Percentiles rank a stretch among this genome's conserved stretches.
Conservation (phyloP, 2,329 filamentous ascomycete species). For the Phaeosphaeriaceae sp. region DNA sequence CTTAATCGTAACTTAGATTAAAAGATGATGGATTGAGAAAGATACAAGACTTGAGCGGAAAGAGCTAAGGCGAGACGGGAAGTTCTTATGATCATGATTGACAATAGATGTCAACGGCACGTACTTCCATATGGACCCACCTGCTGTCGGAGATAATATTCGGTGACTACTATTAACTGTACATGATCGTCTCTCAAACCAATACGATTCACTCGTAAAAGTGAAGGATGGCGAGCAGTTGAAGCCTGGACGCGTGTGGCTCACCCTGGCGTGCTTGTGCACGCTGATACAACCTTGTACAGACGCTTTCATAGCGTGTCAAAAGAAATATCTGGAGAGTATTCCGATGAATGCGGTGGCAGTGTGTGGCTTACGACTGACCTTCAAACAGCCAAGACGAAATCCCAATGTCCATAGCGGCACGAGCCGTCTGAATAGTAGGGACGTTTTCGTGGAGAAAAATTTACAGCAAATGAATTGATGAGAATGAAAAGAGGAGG, state of each 20-base stretch:
- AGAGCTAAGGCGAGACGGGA: background rate
- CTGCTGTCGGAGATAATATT: conserved; percentile 4
- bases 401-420: background rate
- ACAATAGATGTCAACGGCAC: background rate
- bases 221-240: background rate
- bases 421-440: conserved; percentile 6
- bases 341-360: too few relatives aligned
- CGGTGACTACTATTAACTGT: background rate
- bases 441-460: background rate
- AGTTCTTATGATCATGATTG: conserved; percentile 8
- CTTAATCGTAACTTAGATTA: background rate
- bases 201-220: background rate
- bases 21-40: background rate
- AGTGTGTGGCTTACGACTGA: background rate
- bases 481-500: background rate
- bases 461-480: background rate
- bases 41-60: background rate
- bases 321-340: too few relatives aligned
- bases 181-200: background rate
- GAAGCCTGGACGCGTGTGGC: too few relatives aligned
- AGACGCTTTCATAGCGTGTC: too few relatives aligned
- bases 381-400: conserved; percentile 13
- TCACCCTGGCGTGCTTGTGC: background rate
- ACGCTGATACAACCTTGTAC: background rate
- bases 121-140: conserved; percentile 7